phyloP scores from a whole-genome alignment of 768 basidiomycete genomes.

The Stropharia rugosoannulata region DNA sequence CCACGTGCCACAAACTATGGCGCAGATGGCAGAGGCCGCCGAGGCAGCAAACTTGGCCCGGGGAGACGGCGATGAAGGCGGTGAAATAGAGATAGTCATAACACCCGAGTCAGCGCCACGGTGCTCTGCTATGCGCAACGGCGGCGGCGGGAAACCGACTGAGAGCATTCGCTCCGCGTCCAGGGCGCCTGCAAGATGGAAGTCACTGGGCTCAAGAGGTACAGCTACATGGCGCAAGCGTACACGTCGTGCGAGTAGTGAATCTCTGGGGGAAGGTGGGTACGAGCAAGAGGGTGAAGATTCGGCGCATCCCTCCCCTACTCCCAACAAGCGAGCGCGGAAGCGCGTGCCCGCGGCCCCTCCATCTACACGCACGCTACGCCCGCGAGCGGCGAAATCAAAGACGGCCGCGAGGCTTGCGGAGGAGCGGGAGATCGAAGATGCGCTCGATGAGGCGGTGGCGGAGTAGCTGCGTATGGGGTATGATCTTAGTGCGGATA shows the following conservation, averaged over 20 bases:
- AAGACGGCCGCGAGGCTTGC: constrained; percentile 51
- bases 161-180: too few species aligned
- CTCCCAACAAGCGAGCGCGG: constrained; percentile 26
- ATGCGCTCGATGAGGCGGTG: constrained; percentile 46
- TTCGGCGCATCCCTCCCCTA: constrained; percentile 18
- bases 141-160: too few species aligned
- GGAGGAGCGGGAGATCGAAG: constrained; percentile 50
- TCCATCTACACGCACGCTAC: constrained; percentile 46
- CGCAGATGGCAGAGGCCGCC: constrained; percentile 37
- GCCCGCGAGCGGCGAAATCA: constrained; percentile 58
- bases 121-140: neutral
- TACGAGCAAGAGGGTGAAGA: constrained; percentile 15
- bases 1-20: constrained; percentile 55
- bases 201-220: too few species aligned
- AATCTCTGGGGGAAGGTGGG: constrained; percentile 14
- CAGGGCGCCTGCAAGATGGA: too few species aligned
- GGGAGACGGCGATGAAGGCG: neutral
- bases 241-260: constrained; percentile 22
- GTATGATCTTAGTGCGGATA: neutral
- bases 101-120: neutral
- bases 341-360: constrained; percentile 4
- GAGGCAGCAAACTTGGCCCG: neutral
- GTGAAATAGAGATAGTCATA: neutral
- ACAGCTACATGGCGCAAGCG: constrained; percentile 18
- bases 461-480: constrained; percentile 16